These are phyloP conservation scores for Sugiyamaella neomexicana DNA, from an alignment of 1,139 yeast genomes.

Conservation along the genomic window DNA sequence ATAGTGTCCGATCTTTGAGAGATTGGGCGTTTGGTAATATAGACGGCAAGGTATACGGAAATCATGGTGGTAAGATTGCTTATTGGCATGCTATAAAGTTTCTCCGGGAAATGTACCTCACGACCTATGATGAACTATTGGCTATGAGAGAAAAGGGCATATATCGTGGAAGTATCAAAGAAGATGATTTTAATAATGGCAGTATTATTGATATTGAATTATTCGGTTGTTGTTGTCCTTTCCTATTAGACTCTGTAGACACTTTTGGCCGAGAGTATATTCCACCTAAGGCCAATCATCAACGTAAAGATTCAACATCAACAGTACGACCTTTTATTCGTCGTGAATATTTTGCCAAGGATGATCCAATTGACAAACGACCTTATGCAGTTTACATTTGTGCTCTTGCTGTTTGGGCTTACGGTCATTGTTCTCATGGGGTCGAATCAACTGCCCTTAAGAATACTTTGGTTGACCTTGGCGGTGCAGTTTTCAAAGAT, in stretches of 20 bases:
- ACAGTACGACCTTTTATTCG: slow-evolving; percentile 13
- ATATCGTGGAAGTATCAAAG: slow-evolving; percentile 17
- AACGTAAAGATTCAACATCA: slow-evolving; percentile 1
- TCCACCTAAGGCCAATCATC: neutral
- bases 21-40: slow-evolving; percentile 25
- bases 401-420: slow-evolving; percentile 59
- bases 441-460: slow-evolving; percentile 48
- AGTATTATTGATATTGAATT: slow-evolving; percentile 21
- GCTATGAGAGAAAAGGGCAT: slow-evolving; percentile 15
- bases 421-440: slow-evolving; percentile 53
- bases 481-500: slow-evolving; percentile 10
- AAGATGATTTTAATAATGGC: slow-evolving; percentile 18
- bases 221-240: slow-evolving; percentile 23
- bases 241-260: slow-evolving; percentile 6
- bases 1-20: slow-evolving; percentile 23
- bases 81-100: slow-evolving; percentile 35
- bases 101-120: slow-evolving; percentile 33
- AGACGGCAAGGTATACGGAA: slow-evolving; percentile 20
- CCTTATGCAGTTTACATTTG: slow-evolving; percentile 56
- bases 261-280: slow-evolving; percentile 12
- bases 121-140: slow-evolving; percentile 23
- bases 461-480: slow-evolving; percentile 18
- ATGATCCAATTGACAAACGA: slow-evolving; percentile 57
- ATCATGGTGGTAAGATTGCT: slow-evolving; percentile 28
- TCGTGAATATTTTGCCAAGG: slow-evolving; percentile 46